Base-by-base conservation (phyloP, 1,284 basidiomycete genomes). In the Amylostereum chailletii region DNA sequence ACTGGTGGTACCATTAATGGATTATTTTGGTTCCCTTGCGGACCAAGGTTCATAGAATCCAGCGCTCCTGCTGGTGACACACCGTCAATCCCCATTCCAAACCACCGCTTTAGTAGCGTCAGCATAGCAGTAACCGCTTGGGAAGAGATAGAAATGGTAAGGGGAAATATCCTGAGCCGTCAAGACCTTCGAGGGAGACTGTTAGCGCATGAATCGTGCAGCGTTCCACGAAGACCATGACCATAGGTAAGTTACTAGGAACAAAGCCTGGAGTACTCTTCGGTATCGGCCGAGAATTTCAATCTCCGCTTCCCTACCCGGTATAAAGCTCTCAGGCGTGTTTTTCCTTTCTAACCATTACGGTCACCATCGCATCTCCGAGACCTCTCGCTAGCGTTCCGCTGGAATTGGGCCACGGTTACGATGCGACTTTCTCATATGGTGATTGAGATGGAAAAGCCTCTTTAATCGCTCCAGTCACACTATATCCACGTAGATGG, bases 381-480 rank as follows among this genome's bases (percentile, higher is more conserved):
- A 11, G 41, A 36, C 27, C 36, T 43, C 40, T 41, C 42, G 50
- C 48, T 45, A 46, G 50, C 52, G 41, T 56, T 51, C 19, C 48
- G 52, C 46, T 47, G 32, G 53, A 37, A 36, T 38, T 40, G 43
- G 48, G 44, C 29, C 47, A 29, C 34, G 39, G 32, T 40, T n/a
- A 11, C 19, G 51, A 26, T 42, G 48, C 47, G 38, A 19, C 19
- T 19, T 34, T 33, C 19, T 19, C 37, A 31, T 34, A 42, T 47
- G 50, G 46, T 49, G 57, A 38, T 48, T 48, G 2, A 55, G 47
- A 58, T 40, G 10, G 46, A 51, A 30, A 27, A 30, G 57, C 57
- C 57, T 46, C 56, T 5, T 55, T 57, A 58, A 58, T 58, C 57
- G 50, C 57, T 58, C 53, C 49, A 43, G 46, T 55, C 54, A 52